Conservation (phyloP, 1,139 yeast genomes). For the Casaregolazyma suthepensis region DNA sequence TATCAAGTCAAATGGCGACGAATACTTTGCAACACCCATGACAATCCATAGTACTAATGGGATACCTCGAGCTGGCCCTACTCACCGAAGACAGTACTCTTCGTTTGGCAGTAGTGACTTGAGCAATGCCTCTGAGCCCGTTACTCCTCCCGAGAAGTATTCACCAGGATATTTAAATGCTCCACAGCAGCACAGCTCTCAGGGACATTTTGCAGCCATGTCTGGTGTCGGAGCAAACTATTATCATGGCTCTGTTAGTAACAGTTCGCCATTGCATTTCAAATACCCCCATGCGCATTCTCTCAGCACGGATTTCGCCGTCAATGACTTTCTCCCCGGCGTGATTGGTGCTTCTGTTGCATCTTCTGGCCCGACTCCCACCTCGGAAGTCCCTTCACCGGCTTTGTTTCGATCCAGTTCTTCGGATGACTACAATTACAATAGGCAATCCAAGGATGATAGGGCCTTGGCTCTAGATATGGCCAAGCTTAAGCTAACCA, state of each 20-base stretch:
- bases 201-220: background rate
- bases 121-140: slow-evolving; percentile 5
- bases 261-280: background rate
- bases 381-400: slow-evolving; percentile 5
- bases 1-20: slow-evolving; percentile 3
- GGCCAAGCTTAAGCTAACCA: slow-evolving; percentile 4
- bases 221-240: background rate
- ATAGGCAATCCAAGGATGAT: background rate
- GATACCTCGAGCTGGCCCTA: background rate
- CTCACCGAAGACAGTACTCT: slow-evolving; percentile 8
- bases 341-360: background rate
- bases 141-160: slow-evolving; percentile 6
- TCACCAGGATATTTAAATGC: background rate
- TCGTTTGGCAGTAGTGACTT: slow-evolving; percentile 9
- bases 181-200: slow-evolving; percentile 1
- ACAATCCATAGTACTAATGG: background rate
- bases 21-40: slow-evolving; percentile 7
- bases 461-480: slow-evolving; percentile 5
- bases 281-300: background rate
- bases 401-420: slow-evolving; percentile 3
- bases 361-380: slow-evolving; percentile 4
- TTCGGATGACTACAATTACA: slow-evolving; percentile 5
- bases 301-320: background rate
- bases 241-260: background rate
- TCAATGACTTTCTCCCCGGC: background rate